Percentiles rank a stretch among this genome's conserved stretches.
These are phyloP conservation scores for Moniliophthora roreri DNA, from an alignment of 1,284 basidiomycete species.

Conservation along the genomic window DNA sequence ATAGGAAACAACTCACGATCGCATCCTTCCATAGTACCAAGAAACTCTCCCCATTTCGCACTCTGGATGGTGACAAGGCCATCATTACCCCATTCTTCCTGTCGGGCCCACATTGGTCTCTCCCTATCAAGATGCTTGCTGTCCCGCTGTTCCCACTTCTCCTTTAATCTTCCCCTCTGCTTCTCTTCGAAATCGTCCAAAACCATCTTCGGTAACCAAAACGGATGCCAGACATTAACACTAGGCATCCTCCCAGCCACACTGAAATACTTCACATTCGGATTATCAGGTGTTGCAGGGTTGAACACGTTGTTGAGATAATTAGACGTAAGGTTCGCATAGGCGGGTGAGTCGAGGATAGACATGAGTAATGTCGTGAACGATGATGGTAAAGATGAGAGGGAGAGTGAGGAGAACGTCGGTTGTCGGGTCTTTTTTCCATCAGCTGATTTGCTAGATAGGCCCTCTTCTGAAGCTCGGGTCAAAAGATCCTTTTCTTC, in stretches of 20 bases:
- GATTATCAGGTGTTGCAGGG: conserved; percentile 84
- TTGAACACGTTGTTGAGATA: conserved; percentile 91
- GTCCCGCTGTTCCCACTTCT: conserved; percentile 25
- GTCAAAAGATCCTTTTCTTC: conserved; percentile 32
- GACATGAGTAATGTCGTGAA: conserved; percentile 90
- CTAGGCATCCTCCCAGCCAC: conserved; percentile 78
- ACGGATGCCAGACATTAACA: conserved; percentile 87
- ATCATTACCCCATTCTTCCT: conserved; percentile 86
- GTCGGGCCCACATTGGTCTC: conserved; percentile 42
- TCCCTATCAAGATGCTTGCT: conserved; percentile 9
- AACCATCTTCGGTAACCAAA: conserved; percentile 96
- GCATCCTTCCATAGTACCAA: conserved; percentile 87
- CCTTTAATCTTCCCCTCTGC: conserved; percentile 38
- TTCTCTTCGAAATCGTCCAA: conserved; percentile 78
- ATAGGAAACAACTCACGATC: conserved; percentile 58
- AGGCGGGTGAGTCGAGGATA: conserved; percentile 94
- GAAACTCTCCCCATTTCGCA: conserved; percentile 91
- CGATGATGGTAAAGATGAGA: conserved; percentile 68
- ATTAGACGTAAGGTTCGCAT: conserved; percentile 88
- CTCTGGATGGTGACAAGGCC: conserved; percentile 90
- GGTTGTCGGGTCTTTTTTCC: conserved; percentile 27
- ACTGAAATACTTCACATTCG: conserved; percentile 88
- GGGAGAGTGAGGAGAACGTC: conserved; percentile 19
- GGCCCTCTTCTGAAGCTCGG: conserved; percentile 15
- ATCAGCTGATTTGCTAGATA: conserved; percentile 18